phyloP scores from a whole-genome alignment of 2,329 filamentous ascomycete species.

The Claviceps pazoutovae region DNA sequence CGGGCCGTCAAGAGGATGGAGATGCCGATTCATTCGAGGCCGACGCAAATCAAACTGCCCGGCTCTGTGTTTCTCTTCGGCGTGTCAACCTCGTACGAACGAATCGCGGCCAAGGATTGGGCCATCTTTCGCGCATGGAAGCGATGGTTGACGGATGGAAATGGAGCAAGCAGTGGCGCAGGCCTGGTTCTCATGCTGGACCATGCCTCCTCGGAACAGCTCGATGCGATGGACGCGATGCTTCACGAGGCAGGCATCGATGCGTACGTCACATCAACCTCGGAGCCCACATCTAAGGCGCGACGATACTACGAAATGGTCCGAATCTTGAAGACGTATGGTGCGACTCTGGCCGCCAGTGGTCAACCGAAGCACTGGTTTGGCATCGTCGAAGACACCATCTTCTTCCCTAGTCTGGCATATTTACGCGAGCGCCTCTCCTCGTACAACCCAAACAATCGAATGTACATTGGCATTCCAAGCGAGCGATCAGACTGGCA shows the following conservation, averaged over 20 bases:
- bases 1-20: slow-evolving; percentile 17
- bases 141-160: slow-evolving; percentile 30
- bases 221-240: slow-evolving; percentile 15
- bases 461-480: slow-evolving; percentile 29
- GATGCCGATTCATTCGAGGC: slow-evolving; percentile 19
- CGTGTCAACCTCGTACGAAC: slow-evolving; percentile 28
- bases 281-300: slow-evolving; percentile 18
- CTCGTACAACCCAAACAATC: slow-evolving; percentile 17
- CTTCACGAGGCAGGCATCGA: slow-evolving; percentile 26
- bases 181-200: slow-evolving; percentile 28
- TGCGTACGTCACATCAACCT: slow-evolving; percentile 20
- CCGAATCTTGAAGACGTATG: slow-evolving; percentile 19
- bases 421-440: slow-evolving; percentile 24
- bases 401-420: slow-evolving; percentile 30
- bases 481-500: slow-evolving; percentile 31
- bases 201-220: slow-evolving; percentile 20
- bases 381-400: slow-evolving; percentile 30
- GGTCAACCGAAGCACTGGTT: slow-evolving; percentile 26
- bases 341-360: slow-evolving; percentile 19
- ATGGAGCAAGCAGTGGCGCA: slow-evolving; percentile 27
- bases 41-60: slow-evolving; percentile 20
- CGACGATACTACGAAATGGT: slow-evolving; percentile 26
- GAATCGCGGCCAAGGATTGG: slow-evolving; percentile 24
- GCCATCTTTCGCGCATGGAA: slow-evolving; percentile 29
- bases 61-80: slow-evolving; percentile 29